These are phyloP conservation scores for Fusarium oligoseptatum DNA, from an alignment of 2,329 filamentous ascomycete genomes.

Conservation along the genomic window DNA sequence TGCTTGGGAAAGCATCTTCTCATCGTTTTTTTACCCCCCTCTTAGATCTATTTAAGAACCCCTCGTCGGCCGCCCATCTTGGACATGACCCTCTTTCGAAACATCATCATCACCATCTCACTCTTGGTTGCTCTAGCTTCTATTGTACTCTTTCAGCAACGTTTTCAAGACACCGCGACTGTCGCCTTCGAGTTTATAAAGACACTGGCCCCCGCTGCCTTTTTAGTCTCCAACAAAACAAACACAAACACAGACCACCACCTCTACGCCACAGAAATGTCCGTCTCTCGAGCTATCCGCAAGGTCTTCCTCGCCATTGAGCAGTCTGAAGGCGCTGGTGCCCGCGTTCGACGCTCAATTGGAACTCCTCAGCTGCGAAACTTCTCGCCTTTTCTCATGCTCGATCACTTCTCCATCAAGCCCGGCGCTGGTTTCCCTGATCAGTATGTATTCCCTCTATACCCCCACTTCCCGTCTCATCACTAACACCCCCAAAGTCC, in stretches of 20 bases:
- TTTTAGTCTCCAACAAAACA: neutral
- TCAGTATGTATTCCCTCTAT: conserved; percentile 62
- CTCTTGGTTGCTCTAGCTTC: conserved; percentile 49
- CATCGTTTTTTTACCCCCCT: conserved; percentile 15
- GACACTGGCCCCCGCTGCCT: conserved; percentile 14
- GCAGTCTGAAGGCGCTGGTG: conserved; percentile 89
- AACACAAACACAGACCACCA: conserved; percentile 29
- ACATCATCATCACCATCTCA: conserved; percentile 37
- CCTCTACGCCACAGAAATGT: conserved; percentile 66
- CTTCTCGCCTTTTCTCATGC: conserved; percentile 95
- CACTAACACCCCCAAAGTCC: conserved; percentile 50
- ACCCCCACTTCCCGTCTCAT: neutral
- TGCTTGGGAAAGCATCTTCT: conserved; percentile 26
- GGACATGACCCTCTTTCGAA: conserved; percentile 50
- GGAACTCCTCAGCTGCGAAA: conserved; percentile 86
- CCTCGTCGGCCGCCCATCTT: conserved; percentile 25
- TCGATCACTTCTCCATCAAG: conserved; percentile 88
- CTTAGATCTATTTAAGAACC: conserved; percentile 35
- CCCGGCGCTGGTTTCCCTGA: conserved; percentile 91
- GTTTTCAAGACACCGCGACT: conserved; percentile 38
- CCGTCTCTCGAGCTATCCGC: conserved; percentile 79
- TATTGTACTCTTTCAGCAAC: conserved; percentile 45
- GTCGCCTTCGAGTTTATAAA: conserved; percentile 34
- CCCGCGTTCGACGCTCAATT: conserved; percentile 87
- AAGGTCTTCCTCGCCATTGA: conserved; percentile 88